A percentile compares a stretch with the other conserved stretches of the same genome.
Evolutionary conservation across 257 asterid genomes (phyloP).

Genomic region (Apocynum venetum): DNA sequence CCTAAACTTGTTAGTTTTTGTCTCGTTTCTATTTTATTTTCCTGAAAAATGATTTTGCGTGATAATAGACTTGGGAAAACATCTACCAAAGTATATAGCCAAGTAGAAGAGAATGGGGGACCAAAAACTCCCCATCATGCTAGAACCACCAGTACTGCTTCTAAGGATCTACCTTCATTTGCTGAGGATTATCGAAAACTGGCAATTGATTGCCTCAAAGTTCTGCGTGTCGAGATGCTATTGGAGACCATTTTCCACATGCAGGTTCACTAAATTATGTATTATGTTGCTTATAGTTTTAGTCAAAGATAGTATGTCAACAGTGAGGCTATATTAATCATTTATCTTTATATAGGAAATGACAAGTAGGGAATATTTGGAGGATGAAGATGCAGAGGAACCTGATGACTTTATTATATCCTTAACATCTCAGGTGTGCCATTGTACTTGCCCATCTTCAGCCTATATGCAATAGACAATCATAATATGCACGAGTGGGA

Average conservation of each 20-base stretch:
- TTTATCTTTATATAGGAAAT: slow-evolving; percentile 55
- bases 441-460: background rate
- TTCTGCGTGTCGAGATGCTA: slow-evolving; percentile 93
- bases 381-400: slow-evolving; percentile 98
- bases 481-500: background rate
- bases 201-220: slow-evolving; percentile 96
- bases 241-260: slow-evolving; percentile 90
- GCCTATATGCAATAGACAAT: background rate
- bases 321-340: slow-evolving; percentile 6
- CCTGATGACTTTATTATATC: slow-evolving; percentile 96
- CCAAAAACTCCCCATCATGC: slow-evolving; percentile 44
- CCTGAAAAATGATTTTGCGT: slow-evolving; percentile 10
- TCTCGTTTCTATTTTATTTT: slow-evolving; percentile 18
- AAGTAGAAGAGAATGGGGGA: slow-evolving; percentile 54
- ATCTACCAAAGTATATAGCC: slow-evolving; percentile 51
- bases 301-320: slow-evolving; percentile 12
- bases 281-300: slow-evolving; percentile 11
- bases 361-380: slow-evolving; percentile 84
- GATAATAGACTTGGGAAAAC: slow-evolving; percentile 67
- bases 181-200: slow-evolving; percentile 93
- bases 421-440: slow-evolving; percentile 76
- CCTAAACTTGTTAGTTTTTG: background rate
- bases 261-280: slow-evolving; percentile 54
- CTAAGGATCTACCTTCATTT: slow-evolving; percentile 75
- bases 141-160: slow-evolving; percentile 57